Conservation (phyloP, 1,284 basidiomycete genomes). For the Cutaneotrichosporon arboriforme region DNA sequence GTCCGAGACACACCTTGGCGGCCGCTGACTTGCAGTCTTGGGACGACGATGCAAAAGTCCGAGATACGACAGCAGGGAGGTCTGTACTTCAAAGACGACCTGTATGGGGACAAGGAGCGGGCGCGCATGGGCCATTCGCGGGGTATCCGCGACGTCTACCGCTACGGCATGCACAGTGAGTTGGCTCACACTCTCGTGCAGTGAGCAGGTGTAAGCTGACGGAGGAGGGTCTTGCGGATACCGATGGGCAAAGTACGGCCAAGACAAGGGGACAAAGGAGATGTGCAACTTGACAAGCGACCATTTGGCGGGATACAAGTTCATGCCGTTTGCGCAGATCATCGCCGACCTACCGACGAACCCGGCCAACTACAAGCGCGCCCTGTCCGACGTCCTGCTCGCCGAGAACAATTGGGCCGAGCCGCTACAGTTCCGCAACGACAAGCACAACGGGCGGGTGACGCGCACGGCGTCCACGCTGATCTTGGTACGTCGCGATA, state of each 20-base stretch:
- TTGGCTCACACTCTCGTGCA: too few relatives aligned
- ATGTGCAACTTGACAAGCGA: conserved; percentile 44
- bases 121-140: conserved; percentile 28
- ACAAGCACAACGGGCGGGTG: conserved; percentile 32
- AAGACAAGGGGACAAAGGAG: too few relatives aligned
- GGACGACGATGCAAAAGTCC: conserved; percentile 28
- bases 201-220: too few relatives aligned
- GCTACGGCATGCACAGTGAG: conserved; percentile 45
- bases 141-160: conserved; percentile 44
- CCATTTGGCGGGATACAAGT: conserved; percentile 40
- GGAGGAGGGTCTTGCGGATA: conserved; percentile 40
- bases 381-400: conserved; percentile 30
- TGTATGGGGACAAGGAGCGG: conserved; percentile 14
- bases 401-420: too few relatives aligned
- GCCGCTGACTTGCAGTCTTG: conserved; percentile 24
- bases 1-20: too few relatives aligned
- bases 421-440: conserved; percentile 32
- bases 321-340: conserved; percentile 38
- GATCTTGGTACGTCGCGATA: too few relatives aligned
- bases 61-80: conserved; percentile 23
- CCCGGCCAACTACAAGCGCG: conserved; percentile 30
- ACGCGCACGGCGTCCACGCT: conserved; percentile 34
- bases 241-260: conserved; percentile 27
- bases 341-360: conserved; percentile 38
- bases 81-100: neutral